Conservation (phyloP, 805 yeast genomes). For the Spathaspora passalidarum region DNA sequence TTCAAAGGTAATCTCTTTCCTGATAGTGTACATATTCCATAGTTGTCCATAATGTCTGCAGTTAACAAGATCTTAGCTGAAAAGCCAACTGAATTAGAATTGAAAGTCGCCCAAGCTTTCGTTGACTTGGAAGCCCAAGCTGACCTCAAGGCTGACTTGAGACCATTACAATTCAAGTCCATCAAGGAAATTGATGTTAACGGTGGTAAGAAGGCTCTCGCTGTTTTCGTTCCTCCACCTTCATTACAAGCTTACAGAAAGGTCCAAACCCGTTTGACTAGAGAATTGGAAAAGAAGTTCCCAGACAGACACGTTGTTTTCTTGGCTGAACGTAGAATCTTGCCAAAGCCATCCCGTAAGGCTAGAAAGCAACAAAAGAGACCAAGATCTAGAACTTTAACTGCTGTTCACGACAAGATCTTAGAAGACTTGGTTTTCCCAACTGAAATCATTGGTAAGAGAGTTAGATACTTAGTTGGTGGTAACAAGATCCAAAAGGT, state of each 20-base stretch:
- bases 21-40: background rate
- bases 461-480: constrained; percentile 98
- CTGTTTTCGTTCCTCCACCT: constrained; percentile 97
- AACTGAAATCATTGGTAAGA: constrained; percentile 98
- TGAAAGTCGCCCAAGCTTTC: constrained; percentile 99
- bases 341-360: constrained; percentile 97
- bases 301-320: constrained; percentile 99
- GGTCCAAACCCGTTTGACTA: constrained; percentile 95
- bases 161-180: constrained; percentile 98
- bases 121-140: constrained; percentile 94
- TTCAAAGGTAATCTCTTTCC: constrained; percentile 5
- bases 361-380: constrained; percentile 96
- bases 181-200: constrained; percentile 97
- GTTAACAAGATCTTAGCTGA: constrained; percentile 91
- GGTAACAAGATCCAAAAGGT: constrained; percentile 98
- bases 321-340: constrained; percentile 99
- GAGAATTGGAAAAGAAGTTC: constrained; percentile 99
- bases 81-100: constrained; percentile 97
- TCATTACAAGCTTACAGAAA: constrained; percentile 89
- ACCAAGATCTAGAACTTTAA: constrained; percentile 99
- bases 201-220: constrained; percentile 98
- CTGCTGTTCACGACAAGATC: constrained; percentile 97
- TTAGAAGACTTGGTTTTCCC: constrained; percentile 99
- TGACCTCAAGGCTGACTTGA: constrained; percentile 95
- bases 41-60: constrained; percentile 69